Percentiles rank a stretch among this genome's conserved stretches.
Evolutionary conservation across 2,329 filamentous ascomycete species (phyloP).

Genomic region (Monosporascus ibericus): DNA sequence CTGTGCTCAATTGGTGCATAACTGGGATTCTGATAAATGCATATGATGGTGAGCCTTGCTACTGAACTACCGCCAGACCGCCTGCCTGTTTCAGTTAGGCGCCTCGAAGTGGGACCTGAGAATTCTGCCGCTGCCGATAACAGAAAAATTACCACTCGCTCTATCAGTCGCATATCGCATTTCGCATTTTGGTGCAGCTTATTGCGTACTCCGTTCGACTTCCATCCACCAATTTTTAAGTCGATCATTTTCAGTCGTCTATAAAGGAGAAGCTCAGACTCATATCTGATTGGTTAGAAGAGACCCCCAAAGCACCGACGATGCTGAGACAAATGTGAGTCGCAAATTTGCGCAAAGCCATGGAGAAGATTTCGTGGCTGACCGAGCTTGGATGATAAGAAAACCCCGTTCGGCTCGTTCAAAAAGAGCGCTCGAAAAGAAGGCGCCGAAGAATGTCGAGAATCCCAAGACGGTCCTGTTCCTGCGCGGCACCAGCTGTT

Average conservation of each 20-base stretch:
- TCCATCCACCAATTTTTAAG: not conserved
- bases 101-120: not conserved
- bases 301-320: not conserved
- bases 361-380: not conserved
- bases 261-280: too few relatives aligned
- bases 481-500: slow-evolving; percentile 80
- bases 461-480: slow-evolving; percentile 88
- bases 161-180: not conserved
- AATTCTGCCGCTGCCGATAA: not conserved
- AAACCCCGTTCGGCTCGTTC: slow-evolving; percentile 73
- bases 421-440: slow-evolving; percentile 90
- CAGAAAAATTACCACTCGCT: not conserved
- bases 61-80: not conserved
- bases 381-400: slow-evolving; percentile 30
- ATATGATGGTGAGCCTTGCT: not conserved
- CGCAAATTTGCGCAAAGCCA: not conserved
- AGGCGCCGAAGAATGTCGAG: slow-evolving; percentile 81
- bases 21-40: not conserved
- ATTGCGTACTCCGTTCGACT: not conserved
- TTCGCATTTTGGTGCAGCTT: not conserved
- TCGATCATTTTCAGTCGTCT: too few relatives aligned
- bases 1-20: too few relatives aligned
- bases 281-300: not conserved
- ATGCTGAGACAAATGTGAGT: not conserved
- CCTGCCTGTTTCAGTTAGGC: not conserved